These are phyloP conservation scores for Saccharomycopsis guyanensis DNA, from an alignment of 805 yeast species.

Conservation along the genomic window DNA sequence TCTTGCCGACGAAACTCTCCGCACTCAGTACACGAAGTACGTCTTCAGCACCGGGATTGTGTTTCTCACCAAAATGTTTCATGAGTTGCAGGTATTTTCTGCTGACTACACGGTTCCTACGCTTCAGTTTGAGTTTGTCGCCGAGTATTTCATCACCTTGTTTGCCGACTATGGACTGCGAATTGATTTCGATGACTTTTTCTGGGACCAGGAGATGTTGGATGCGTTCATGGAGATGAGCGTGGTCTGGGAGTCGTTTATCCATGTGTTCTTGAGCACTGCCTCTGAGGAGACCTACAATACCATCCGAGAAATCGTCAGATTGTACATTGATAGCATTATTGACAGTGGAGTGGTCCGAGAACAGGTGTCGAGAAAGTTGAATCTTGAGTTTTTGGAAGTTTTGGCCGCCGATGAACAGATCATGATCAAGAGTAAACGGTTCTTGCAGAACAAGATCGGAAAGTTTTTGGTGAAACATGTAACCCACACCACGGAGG, in stretches of 20 bases:
- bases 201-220: neutral
- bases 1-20: neutral
- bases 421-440: slow-evolving; percentile 51
- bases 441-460: slow-evolving; percentile 57
- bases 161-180: neutral
- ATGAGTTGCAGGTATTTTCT: neutral
- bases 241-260: neutral
- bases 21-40: neutral
- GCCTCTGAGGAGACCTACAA: slow-evolving; percentile 9
- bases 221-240: neutral
- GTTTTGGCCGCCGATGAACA: slow-evolving; percentile 45
- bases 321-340: neutral
- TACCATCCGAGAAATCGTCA: slow-evolving; percentile 2
- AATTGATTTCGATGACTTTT: neutral
- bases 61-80: neutral
- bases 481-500: slow-evolving; percentile 24
- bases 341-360: neutral
- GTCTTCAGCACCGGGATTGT: neutral
- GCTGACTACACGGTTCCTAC: neutral
- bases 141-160: neutral
- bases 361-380: neutral
- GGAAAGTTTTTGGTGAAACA: slow-evolving; percentile 34
- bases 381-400: slow-evolving; percentile 33
- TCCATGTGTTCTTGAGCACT: slow-evolving; percentile 5
- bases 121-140: neutral